A percentile compares a stretch with the other conserved stretches of the same genome.
Conservation (phyloP, 1,139 yeast genomes). For the Fermentozyma sake region DNA sequence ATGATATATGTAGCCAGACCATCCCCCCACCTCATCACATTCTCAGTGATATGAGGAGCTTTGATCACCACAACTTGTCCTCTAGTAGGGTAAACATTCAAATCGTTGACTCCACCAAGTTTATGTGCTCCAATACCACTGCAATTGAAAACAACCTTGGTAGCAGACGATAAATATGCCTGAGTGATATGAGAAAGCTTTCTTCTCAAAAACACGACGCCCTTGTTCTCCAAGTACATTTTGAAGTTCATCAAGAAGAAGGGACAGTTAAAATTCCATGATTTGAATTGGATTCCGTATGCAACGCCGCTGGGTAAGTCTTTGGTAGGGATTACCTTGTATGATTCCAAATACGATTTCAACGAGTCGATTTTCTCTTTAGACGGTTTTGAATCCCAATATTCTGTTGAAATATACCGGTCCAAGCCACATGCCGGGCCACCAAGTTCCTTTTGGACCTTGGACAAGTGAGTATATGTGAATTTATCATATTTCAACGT, state of each 20-base stretch:
- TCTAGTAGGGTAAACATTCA: constrained; percentile 54
- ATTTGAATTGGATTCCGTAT: constrained; percentile 50
- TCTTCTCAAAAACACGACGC: constrained; percentile 45
- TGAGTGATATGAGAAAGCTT: constrained; percentile 50
- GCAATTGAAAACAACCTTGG: constrained; percentile 59
- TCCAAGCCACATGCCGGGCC: constrained; percentile 53
- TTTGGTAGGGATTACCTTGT: constrained; percentile 21
- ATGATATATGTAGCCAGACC: constrained; percentile 60
- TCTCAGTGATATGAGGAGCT: constrained; percentile 52
- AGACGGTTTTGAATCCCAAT: constrained; percentile 47
- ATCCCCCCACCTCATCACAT: constrained; percentile 48
- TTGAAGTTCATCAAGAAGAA: constrained; percentile 45
- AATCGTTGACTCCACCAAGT: constrained; percentile 56
- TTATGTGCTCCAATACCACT: constrained; percentile 60
- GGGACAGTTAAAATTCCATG: constrained; percentile 71
- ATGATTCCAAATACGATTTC: constrained; percentile 42
- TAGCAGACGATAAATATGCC: constrained; percentile 31
- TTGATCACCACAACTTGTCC: constrained; percentile 66
- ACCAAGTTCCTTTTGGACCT: constrained; percentile 46
- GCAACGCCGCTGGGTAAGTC: constrained; percentile 45
- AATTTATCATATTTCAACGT: constrained; percentile 50
- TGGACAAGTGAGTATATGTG: constrained; percentile 47
- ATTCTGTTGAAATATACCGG: constrained; percentile 49
- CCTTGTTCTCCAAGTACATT: constrained; percentile 34
- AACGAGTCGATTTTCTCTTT: constrained; percentile 41